Percentiles rank a stretch among this genome's conserved stretches.
Conservation (phyloP, 2,329 filamentous ascomycete genomes). For the Fusarium acutatum region DNA sequence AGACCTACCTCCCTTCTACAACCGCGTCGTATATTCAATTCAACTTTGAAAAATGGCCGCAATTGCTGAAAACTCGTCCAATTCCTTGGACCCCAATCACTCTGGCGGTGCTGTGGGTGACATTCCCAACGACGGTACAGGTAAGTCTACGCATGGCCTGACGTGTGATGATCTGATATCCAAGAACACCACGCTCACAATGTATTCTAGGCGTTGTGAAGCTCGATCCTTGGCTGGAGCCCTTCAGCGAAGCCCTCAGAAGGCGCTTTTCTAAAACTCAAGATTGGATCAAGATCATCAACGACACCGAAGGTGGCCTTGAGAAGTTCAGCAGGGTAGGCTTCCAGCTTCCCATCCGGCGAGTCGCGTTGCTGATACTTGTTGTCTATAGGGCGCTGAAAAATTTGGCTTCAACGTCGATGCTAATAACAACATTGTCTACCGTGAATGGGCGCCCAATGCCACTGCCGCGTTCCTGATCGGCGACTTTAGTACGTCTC, state of each 20-base stretch:
- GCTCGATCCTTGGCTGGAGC: constrained; percentile 88
- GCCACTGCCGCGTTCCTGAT: constrained; percentile 85
- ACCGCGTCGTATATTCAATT: constrained; percentile 18
- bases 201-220: constrained; percentile 75
- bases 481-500: constrained; percentile 86
- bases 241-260: constrained; percentile 81
- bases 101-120: constrained; percentile 55
- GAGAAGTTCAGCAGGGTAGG: constrained; percentile 88
- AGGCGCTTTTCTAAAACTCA: constrained; percentile 81
- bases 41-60: constrained; percentile 46
- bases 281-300: constrained; percentile 85
- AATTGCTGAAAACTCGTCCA: constrained; percentile 52
- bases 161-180: constrained; percentile 37
- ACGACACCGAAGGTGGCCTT: constrained; percentile 85
- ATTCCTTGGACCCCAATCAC: constrained; percentile 51
- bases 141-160: constrained; percentile 53
- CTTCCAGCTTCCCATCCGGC: background rate
- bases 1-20: constrained; percentile 18
- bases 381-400: constrained; percentile 74
- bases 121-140: constrained; percentile 75
- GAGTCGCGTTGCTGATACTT: constrained; percentile 2
- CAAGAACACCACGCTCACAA: constrained; percentile 20
- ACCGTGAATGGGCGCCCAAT: constrained; percentile 97
- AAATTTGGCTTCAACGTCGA: constrained; percentile 86
- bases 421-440: constrained; percentile 83